A percentile compares a stretch with the other conserved stretches of the same genome.
These are phyloP conservation scores for Camellia granthamiana DNA, from an alignment of 148 eudicot genomes.

Conservation along the genomic window DNA sequence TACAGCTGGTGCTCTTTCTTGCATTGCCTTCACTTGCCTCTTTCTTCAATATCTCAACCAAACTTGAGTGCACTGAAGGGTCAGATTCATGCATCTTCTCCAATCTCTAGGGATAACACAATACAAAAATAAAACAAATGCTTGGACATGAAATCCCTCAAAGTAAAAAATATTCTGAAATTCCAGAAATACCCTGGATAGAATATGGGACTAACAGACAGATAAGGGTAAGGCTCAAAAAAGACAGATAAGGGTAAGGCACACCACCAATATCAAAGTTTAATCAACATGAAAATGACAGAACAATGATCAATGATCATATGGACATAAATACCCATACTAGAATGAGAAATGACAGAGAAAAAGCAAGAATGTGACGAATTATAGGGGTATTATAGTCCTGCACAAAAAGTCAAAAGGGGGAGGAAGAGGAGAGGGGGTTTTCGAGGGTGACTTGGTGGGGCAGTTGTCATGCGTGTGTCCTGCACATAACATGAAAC, in stretches of 20 bases:
- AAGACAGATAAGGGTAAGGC: background rate
- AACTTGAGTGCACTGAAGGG: constrained; percentile 51
- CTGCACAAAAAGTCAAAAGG: constrained; percentile 19
- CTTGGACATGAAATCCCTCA: background rate
- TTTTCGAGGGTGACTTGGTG: constrained; percentile 16
- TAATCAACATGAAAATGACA: background rate
- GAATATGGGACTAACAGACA: background rate
- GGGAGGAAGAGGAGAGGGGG: constrained; percentile 5
- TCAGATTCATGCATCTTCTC: constrained; percentile 63
- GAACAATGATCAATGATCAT: background rate
- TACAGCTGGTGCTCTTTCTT: constrained; percentile 55
- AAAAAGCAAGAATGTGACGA: background rate
- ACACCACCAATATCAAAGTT: background rate
- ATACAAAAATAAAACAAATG: background rate
- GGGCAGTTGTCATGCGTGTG: constrained; percentile 22
- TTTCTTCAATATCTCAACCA: constrained; percentile 74
- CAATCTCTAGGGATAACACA: constrained; percentile 44
- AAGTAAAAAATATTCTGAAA: background rate
- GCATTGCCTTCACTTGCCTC: constrained; percentile 67
- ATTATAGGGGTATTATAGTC: constrained; percentile 1
- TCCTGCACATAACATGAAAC: constrained; percentile 25
- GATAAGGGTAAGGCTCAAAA: background rate
- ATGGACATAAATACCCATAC: constrained; percentile 13
- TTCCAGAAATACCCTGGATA: background rate
- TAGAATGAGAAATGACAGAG: background rate